phyloP scores from a whole-genome alignment of 805 yeast genomes.

The Suhomyces tanzawaensis region DNA sequence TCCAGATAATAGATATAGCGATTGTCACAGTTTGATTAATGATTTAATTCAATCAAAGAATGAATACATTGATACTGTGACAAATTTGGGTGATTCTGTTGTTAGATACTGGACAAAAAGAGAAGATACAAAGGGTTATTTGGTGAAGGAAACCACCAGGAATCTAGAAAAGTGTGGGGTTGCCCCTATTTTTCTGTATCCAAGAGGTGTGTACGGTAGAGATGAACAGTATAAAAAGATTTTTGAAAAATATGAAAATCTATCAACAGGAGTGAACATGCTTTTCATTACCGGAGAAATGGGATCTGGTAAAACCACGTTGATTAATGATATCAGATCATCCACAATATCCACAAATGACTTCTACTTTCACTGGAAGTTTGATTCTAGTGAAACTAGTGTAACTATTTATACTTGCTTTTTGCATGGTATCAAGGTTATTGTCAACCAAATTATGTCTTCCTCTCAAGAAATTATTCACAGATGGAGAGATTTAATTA shows the following conservation, averaged over 20 bases:
- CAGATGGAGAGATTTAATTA: slow-evolving; percentile 41
- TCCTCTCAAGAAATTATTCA: slow-evolving; percentile 32
- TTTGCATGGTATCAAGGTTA: slow-evolving; percentile 36
- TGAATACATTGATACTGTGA: slow-evolving; percentile 14
- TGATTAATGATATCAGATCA: slow-evolving; percentile 38
- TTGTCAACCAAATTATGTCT: slow-evolving; percentile 42
- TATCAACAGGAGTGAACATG: slow-evolving; percentile 17
- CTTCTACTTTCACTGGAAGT: slow-evolving; percentile 32
- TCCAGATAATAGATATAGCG: slow-evolving; percentile 38
- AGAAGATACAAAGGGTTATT: slow-evolving; percentile 3
- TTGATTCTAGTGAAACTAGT: slow-evolving; percentile 22
- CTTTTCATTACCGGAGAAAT: slow-evolving; percentile 38
- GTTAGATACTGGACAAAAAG: slow-evolving; percentile 2
- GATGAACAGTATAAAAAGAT: slow-evolving; percentile 11
- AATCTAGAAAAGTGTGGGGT: slow-evolving; percentile 6
- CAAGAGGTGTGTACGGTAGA: slow-evolving; percentile 13
- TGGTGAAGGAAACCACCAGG: slow-evolving; percentile 1
- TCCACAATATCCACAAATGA: slow-evolving; percentile 29
- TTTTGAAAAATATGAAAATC: slow-evolving; percentile 7
- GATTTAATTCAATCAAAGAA: slow-evolving; percentile 31
- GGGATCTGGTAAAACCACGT: slow-evolving; percentile 47
- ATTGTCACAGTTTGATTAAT: slow-evolving; percentile 30
- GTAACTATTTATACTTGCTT: slow-evolving; percentile 36
- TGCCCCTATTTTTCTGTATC: slow-evolving; percentile 9
- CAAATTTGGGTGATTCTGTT: background rate